These are phyloP conservation scores for Alnus rubra DNA, from an alignment of 306 rosid species.

Conservation along the genomic window DNA sequence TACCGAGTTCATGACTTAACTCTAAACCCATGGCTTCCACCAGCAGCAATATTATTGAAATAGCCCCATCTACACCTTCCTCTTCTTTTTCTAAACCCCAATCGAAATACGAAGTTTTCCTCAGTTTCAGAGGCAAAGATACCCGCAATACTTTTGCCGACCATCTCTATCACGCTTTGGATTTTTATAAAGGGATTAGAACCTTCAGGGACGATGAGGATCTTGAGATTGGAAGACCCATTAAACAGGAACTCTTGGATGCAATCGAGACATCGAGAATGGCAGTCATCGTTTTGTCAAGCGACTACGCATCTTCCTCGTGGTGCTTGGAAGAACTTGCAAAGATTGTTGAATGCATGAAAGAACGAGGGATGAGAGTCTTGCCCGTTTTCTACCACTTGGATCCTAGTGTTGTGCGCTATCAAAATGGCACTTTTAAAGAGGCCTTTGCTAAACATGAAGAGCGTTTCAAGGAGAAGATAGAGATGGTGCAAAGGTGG, in stretches of 20 bases:
- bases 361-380: background rate
- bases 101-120: slow-evolving; percentile 12
- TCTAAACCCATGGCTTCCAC: background rate
- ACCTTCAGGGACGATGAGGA: slow-evolving; percentile 4
- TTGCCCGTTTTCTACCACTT: slow-evolving; percentile 14
- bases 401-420: background rate
- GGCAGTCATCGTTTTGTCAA: slow-evolving; percentile 18
- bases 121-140: slow-evolving; percentile 18
- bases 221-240: background rate
- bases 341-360: slow-evolving; percentile 15
- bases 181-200: background rate
- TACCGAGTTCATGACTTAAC: too few species aligned
- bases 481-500: slow-evolving; percentile 2
- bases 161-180: background rate
- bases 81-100: slow-evolving; percentile 2
- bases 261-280: slow-evolving; percentile 17
- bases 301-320: background rate
- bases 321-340: slow-evolving; percentile 25
- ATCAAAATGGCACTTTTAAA: background rate
- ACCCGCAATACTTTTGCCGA: slow-evolving; percentile 3
- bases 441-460: slow-evolving; percentile 1
- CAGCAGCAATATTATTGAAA: background rate
- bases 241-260: slow-evolving; percentile 1
- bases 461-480: background rate
- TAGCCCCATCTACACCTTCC: background rate